Conservation (phyloP, 495 filamentous ascomycete species). For the Neurospora africana region DNA sequence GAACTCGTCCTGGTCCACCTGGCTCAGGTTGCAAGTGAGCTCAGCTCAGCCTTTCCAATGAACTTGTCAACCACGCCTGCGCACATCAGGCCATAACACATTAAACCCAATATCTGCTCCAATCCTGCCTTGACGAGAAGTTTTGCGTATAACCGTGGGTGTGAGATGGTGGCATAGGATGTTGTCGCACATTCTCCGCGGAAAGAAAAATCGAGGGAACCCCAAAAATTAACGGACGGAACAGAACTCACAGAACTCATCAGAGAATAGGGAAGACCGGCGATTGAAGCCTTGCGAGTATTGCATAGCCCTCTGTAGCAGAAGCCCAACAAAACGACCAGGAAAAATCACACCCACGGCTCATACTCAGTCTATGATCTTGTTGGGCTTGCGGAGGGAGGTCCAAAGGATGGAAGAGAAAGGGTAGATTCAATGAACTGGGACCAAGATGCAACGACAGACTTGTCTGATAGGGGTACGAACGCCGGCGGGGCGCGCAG, state of each 20-base stretch:
- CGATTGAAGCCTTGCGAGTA: no score
- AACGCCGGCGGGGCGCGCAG: not conserved
- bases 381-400: not conserved
- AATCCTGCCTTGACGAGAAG: not conserved
- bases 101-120: no score
- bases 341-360: no score
- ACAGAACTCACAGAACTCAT: no score
- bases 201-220: no score
- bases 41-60: not conserved
- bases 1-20: not conserved
- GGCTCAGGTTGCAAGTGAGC: not conserved
- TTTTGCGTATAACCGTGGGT: no score
- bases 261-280: not conserved
- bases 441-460: not conserved
- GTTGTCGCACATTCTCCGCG: no score
- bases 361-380: not conserved
- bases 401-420: not conserved
- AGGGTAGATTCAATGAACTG: not conserved
- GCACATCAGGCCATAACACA: no score
- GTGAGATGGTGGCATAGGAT: no score
- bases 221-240: no score
- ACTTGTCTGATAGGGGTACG: not conserved
- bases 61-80: not conserved
- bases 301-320: no score
- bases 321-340: no score